phyloP scores from a whole-genome alignment of 495 filamentous ascomycete species.

The Thermothielavioides terrestris region DNA sequence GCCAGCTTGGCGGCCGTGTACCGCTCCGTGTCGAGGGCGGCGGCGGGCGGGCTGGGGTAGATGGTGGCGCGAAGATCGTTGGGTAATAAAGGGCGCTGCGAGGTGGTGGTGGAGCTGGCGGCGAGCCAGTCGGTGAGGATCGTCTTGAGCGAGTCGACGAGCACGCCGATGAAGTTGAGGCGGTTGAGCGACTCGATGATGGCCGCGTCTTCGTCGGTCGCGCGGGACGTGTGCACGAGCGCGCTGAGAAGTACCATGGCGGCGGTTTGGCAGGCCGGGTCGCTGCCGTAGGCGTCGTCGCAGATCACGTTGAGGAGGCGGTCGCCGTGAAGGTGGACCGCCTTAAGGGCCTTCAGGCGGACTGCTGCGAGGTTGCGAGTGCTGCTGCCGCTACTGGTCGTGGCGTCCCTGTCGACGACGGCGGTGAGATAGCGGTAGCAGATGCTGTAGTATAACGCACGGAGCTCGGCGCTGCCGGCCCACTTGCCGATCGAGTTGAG shows the following conservation, averaged over 20 bases:
- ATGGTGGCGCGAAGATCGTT: constrained; percentile 32
- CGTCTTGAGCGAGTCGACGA: constrained; percentile 72
- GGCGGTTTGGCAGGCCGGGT: constrained; percentile 69
- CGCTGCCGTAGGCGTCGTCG: constrained; percentile 85
- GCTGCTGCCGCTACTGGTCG: not conserved
- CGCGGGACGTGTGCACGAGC: constrained; percentile 56
- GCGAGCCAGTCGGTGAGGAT: constrained; percentile 54
- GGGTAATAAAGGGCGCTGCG: constrained; percentile 12
- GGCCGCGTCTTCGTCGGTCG: constrained; percentile 40
- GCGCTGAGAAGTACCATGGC: constrained; percentile 69
- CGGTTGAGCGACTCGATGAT: constrained; percentile 71
- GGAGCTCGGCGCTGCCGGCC: constrained; percentile 56
- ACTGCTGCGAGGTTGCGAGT: constrained; percentile 27
- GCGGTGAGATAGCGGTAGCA: constrained; percentile 75
- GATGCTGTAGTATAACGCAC: constrained; percentile 79
- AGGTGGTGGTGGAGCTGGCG: not conserved
- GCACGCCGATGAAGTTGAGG: constrained; percentile 81
- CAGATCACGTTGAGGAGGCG: constrained; percentile 76
- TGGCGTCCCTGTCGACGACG: constrained; percentile 48
- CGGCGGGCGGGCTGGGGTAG: constrained; percentile 4
- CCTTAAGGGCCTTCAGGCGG: constrained; percentile 58
- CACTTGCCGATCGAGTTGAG: constrained; percentile 66
- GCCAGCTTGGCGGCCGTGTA: constrained; percentile 72
- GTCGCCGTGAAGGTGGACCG: constrained; percentile 68
- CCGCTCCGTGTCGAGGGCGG: constrained; percentile 28